Percentiles rank a stretch among this genome's conserved stretches.
Conservation (phyloP, 176 grass and related monocot genomes). For the Pharus latifolius region DNA sequence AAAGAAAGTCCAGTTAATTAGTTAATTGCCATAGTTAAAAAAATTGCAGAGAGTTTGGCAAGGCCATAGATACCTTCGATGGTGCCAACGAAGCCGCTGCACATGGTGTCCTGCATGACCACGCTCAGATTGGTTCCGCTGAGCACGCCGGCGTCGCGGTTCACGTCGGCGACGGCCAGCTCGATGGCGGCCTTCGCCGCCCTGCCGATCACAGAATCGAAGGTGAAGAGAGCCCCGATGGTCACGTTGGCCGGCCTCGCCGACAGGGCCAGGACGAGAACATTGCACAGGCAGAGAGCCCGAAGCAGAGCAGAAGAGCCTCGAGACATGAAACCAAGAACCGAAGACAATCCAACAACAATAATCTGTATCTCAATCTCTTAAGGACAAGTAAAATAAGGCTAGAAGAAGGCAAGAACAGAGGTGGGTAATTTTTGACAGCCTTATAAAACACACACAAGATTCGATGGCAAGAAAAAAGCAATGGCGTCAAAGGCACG, state of each 20-base stretch:
- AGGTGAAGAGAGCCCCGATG: slow-evolving; percentile 77
- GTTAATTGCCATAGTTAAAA: too few species aligned
- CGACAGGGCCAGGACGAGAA: not conserved
- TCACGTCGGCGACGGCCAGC: slow-evolving; percentile 70
- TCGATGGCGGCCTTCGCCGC: slow-evolving; percentile 54
- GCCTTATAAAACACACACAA: not conserved
- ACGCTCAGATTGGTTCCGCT: slow-evolving; percentile 44
- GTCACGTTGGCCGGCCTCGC: slow-evolving; percentile 30
- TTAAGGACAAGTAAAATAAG: not conserved
- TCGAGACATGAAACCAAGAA: too few species aligned
- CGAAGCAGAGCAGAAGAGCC: not conserved
- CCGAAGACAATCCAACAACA: too few species aligned
- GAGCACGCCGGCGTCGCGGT: slow-evolving; percentile 42
- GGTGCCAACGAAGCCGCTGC: slow-evolving; percentile 80
- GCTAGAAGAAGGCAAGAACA: not conserved
- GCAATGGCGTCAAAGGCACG: not conserved
- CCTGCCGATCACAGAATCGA: slow-evolving; percentile 74
- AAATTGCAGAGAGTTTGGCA: not conserved
- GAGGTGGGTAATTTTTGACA: too few species aligned
- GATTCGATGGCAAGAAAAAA: not conserved
- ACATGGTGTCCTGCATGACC: slow-evolving; percentile 55
- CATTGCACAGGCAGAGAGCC: slow-evolving; percentile 6
- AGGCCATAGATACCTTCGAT: slow-evolving; percentile 38
- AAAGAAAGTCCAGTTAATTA: not conserved
- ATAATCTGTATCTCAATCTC: not conserved